Conservation (phyloP, 1,284 basidiomycete genomes). For the Marasmius tenuissimus region DNA sequence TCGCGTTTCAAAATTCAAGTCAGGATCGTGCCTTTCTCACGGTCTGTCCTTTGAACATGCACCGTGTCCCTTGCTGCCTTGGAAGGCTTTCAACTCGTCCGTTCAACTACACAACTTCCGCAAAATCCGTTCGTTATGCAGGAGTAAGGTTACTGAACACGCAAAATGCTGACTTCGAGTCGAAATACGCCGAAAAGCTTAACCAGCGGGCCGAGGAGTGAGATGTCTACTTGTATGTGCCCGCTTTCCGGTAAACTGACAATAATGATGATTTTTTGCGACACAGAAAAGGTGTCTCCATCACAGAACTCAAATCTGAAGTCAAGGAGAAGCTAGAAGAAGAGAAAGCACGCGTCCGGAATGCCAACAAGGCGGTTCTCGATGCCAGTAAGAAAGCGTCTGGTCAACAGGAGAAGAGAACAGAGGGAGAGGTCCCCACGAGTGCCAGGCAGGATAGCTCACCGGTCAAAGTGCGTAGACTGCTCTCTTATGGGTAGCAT, state of each 20-base stretch:
- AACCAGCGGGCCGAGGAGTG: slow-evolving; percentile 34
- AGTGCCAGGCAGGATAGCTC: slow-evolving; percentile 61
- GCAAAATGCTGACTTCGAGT: slow-evolving; percentile 8
- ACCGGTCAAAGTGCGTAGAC: slow-evolving; percentile 58
- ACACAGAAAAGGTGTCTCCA: slow-evolving; percentile 42
- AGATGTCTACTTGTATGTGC: slow-evolving; percentile 20
- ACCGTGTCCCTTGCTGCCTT: too few relatives aligned
- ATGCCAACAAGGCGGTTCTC: slow-evolving; percentile 8
- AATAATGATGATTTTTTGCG: slow-evolving; percentile 1
- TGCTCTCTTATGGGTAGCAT: slow-evolving; percentile 3
- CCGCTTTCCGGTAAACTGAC: slow-evolving; percentile 15
- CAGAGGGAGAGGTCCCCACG: slow-evolving; percentile 14
- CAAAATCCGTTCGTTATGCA: not conserved
- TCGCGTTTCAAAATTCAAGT: too few relatives aligned
- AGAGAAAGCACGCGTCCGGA: slow-evolving; percentile 20
- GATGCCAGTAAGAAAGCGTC: slow-evolving; percentile 10
- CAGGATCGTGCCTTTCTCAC: too few relatives aligned
- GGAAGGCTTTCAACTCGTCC: too few relatives aligned
- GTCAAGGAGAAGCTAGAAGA: slow-evolving; percentile 31
- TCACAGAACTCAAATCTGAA: slow-evolving; percentile 40
- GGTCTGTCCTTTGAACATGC: too few relatives aligned
- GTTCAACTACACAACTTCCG: too few relatives aligned
- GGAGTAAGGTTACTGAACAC: not conserved
- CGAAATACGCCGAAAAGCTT: slow-evolving; percentile 37
- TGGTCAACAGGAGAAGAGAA: slow-evolving; percentile 6